A percentile compares a stretch with the other conserved stretches of the same genome.
phyloP scores from a whole-genome alignment of 2,329 filamentous ascomycete genomes.

The Phialocephala sp. region DNA sequence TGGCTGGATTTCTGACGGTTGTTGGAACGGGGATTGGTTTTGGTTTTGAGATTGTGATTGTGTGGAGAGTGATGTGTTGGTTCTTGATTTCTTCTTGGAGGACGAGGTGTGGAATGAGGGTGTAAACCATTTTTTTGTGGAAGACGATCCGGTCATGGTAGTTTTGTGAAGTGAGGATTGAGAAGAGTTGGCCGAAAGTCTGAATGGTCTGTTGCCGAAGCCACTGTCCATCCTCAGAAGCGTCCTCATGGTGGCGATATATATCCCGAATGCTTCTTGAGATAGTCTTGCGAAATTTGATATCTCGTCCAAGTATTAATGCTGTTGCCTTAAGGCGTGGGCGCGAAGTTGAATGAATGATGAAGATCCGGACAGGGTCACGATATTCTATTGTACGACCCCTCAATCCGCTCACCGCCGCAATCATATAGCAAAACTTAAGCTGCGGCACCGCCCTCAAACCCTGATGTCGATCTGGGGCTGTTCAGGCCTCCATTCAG shows the following conservation, averaged over 20 bases:
- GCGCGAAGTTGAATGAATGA: no score
- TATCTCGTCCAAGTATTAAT: not conserved
- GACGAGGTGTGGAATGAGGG: not conserved
- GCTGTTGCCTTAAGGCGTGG: slow-evolving; percentile 2
- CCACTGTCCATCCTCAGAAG: not conserved
- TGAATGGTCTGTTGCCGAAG: not conserved
- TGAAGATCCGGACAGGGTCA: not conserved
- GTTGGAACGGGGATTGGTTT: not conserved
- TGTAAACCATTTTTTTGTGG: slow-evolving; percentile 2
- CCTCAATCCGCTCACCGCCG: not conserved
- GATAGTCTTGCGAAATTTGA: not conserved
- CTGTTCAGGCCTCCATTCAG: not conserved
- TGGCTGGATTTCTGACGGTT: not conserved
- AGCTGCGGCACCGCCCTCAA: slow-evolving; percentile 8
- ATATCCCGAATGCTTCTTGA: not conserved
- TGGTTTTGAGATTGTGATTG: not conserved
- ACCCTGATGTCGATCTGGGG: slow-evolving; percentile 2
- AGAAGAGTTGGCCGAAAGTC: not conserved
- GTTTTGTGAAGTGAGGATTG: slow-evolving; percentile 4
- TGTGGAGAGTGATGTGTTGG: slow-evolving; percentile 1
- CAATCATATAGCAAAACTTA: slow-evolving; percentile 9
- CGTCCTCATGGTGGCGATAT: slow-evolving; percentile 7
- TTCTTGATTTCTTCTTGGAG: slow-evolving; percentile 8
- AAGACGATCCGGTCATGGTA: slow-evolving; percentile 1
- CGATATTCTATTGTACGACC: not conserved